Evolutionary conservation across 306 rosid genomes (phyloP).

Genomic region (Lathyrus aphaca): DNA sequence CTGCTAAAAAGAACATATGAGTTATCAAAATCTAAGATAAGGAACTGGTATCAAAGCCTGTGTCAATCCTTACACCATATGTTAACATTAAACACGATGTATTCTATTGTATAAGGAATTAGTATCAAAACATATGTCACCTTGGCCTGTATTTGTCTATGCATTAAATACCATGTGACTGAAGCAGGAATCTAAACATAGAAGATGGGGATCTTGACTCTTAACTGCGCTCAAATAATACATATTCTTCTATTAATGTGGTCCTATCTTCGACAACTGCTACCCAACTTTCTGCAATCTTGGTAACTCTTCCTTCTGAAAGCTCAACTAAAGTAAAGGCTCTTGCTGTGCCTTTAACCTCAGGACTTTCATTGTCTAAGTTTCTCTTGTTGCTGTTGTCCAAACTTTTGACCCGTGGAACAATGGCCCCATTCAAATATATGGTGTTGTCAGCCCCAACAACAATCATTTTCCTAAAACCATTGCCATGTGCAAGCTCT

Average conservation of each 20-base stretch:
- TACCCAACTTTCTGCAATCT: slow-evolving; percentile 77
- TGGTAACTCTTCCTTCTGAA: slow-evolving; percentile 58
- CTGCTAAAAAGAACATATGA: slow-evolving; percentile 33
- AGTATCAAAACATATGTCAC: slow-evolving; percentile 19
- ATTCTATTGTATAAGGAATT: slow-evolving; percentile 24
- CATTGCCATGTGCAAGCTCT: slow-evolving; percentile 70
- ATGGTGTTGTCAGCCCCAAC: slow-evolving; percentile 60
- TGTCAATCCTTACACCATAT: slow-evolving; percentile 24
- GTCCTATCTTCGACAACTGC: slow-evolving; percentile 64
- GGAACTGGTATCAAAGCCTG: slow-evolving; percentile 21
- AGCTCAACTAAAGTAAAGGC: slow-evolving; percentile 77
- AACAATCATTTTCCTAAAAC: slow-evolving; percentile 78
- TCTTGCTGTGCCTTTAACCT: slow-evolving; percentile 55
- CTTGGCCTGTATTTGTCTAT: slow-evolving; percentile 16
- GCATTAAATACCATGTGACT: slow-evolving; percentile 42
- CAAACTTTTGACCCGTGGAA: slow-evolving; percentile 69
- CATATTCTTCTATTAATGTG: slow-evolving; percentile 59
- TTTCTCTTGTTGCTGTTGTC: slow-evolving; percentile 41
- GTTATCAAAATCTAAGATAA: slow-evolving; percentile 27
- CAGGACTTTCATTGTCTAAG: slow-evolving; percentile 37
- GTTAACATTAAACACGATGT: slow-evolving; percentile 17
- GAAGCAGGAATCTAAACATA: slow-evolving; percentile 28
- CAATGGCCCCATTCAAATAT: slow-evolving; percentile 86
- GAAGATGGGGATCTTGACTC: slow-evolving; percentile 35
- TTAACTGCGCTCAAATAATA: slow-evolving; percentile 47